These are phyloP conservation scores for Prorocentrum cordatum DNA, from an alignment of 169 alveolate species.

Conservation along the genomic window DNA sequence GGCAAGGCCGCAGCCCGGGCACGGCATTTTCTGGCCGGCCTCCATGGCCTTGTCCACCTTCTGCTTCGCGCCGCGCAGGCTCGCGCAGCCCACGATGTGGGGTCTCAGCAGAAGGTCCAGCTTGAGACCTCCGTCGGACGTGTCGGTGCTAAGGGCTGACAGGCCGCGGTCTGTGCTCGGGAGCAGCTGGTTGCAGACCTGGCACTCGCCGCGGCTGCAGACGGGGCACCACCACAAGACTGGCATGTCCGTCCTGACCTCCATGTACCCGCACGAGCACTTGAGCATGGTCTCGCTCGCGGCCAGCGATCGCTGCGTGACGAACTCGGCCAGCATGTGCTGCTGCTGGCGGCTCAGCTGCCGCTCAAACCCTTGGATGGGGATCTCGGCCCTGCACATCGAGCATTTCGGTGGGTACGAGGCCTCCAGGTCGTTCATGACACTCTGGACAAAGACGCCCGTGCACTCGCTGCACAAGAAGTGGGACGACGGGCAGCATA, in stretches of 20 bases:
- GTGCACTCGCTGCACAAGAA: constrained; percentile 8
- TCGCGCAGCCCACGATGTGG: not conserved
- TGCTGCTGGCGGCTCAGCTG: not conserved
- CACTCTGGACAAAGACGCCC: not conserved
- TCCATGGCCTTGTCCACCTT: not conserved
- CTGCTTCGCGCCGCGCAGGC: not conserved
- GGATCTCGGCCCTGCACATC: not conserved
- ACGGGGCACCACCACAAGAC: not conserved
- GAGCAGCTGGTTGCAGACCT: not conserved
- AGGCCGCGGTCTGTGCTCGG: too few species aligned
- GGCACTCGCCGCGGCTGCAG: not conserved
- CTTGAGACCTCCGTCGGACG: too few species aligned
- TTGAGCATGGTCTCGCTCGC: not conserved
- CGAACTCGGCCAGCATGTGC: not conserved
- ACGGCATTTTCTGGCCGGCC: not conserved
- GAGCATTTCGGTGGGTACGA: constrained; percentile 8
- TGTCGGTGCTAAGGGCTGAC: too few species aligned
- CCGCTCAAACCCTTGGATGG: not conserved
- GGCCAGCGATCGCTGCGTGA: not conserved
- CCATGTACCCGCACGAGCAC: constrained; percentile 13
- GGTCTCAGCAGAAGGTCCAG: not conserved
- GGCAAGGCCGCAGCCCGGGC: not conserved
- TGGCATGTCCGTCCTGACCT: not conserved
- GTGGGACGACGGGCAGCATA: not conserved
- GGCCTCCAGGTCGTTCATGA: not conserved